Evolutionary conservation across 2,329 filamentous ascomycete genomes (phyloP).

Genomic region (Diaporthe amygdali): DNA sequence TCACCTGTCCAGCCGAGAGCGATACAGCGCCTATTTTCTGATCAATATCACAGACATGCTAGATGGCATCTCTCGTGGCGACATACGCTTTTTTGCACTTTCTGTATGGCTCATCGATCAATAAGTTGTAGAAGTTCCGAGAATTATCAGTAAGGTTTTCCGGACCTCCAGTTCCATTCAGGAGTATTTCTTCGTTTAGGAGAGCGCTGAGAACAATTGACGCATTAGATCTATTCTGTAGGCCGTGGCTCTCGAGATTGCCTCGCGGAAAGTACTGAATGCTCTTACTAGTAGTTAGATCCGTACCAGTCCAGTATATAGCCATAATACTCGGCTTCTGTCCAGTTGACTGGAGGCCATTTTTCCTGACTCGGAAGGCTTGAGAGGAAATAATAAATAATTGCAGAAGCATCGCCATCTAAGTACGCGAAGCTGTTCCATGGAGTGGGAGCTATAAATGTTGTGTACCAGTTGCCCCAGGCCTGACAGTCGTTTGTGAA

Average conservation of each 20-base stretch:
- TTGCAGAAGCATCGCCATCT: background rate
- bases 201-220: background rate
- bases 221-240: background rate
- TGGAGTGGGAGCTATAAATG: background rate
- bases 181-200: background rate
- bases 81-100: background rate
- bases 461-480: background rate
- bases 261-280: background rate
- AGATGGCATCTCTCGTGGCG: background rate
- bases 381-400: background rate
- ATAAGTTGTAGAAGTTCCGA: background rate
- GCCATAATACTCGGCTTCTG: background rate
- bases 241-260: background rate
- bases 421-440: background rate
- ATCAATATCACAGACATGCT: background rate
- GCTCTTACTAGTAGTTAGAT: background rate
- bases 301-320: background rate
- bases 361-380: background rate
- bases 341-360: background rate
- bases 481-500: background rate
- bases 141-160: too few species aligned
- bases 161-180: too few species aligned
- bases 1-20: background rate
- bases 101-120: fast-evolving
- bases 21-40: background rate